Base-by-base conservation (phyloP, 306 rosid genomes). In the Lupinus albus region DNA sequence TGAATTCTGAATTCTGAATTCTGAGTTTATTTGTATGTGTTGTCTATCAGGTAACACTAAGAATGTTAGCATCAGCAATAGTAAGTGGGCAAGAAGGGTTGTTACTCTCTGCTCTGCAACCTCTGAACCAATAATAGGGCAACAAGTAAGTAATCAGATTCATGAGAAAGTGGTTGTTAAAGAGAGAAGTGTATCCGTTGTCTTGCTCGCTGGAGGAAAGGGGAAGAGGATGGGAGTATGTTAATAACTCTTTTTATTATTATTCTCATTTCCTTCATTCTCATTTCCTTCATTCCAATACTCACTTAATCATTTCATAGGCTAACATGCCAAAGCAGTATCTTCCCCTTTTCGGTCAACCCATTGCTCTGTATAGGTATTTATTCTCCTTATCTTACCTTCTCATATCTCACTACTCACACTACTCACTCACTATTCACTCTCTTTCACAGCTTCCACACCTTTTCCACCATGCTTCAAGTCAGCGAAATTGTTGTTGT, bases 321-420 rank as follows among this genome's bases (percentile, higher is more conserved):
- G 96, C 89, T 76, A 81, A 13, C 89, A 84, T 88, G 95, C 98
- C 95, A 14, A 93, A 89, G 88, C 98, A 93, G 82, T 93, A 93
- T 81, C 91, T 93, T 80, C 98, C 95, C n/a, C 93, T 93, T 20
- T 67, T 93, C 18, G 85, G 89, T 68, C 96, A 87, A 81, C 96
- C 99, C 7, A 88, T 90, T 77, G 96, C 99, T 28, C 52, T 89
- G 67, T 86, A 83, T 56, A 93, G 99, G 97, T 86, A 6, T 6
- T 0, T 33, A 5, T 5, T 0, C 4, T 33, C 36, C 0, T 33
- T 2, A 4, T 4, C 36, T 0, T 2, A 4, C 7, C 36, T 33
- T 4, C 1, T 33, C 38, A 5, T 33, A 5, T 8, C 5, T 30
- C 6, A 30, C 11, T 57, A 25, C 25, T 52, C 35, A 4, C 2